Base-by-base conservation (phyloP, 768 basidiomycete species). In the Xerocomus spinulosus region DNA sequence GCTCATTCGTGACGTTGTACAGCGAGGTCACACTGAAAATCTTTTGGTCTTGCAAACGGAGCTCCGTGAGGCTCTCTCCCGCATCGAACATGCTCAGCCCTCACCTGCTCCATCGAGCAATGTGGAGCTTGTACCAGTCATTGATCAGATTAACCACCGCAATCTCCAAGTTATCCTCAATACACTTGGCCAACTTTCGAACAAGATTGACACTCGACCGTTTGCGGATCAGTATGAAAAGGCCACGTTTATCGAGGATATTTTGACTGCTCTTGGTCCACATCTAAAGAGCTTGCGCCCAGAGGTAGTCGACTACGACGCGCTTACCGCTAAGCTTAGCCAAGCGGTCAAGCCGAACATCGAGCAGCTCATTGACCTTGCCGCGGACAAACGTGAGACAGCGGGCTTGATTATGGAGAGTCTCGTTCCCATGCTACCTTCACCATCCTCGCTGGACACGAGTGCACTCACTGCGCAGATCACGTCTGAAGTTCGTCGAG, bases 281-380 rank as follows among this genome's bases (percentile, higher is more conserved):
- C 73, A 79, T 44, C 67, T 92, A n/a, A 66, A 71, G 4, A 73
- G 82, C 1, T 61, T 85, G 18, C 82, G 78, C 23, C 70, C 77
- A 23, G 87, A 87, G 44, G 72, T 81, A 12, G 73, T 92, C 40
- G 88, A 92, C 60, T 88, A 92, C 57, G 86, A 90, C 29, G 73
- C 76, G 54, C 70, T 92, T 49, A 92, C 90, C 2, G 73, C 71
- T 37, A 80, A 81, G 56, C 79, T 92, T 14, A 77, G 85, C 20
- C 86, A 92, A 64, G 86, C 90, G 0, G 90, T 92, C 59, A 91
- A 92, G 57, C 90, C 90, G 7, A 85, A 91, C 54, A 90, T 92
- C 21, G 80, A 87, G 2, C 88, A 92, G 55, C 81, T 92, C 50
- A 92, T 92, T 52, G 90, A 92, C 61, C 77, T 92, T 41, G 84